Conservation (phyloP, 2,329 filamentous ascomycete species). For the Pochonia chlamydosporia region DNA sequence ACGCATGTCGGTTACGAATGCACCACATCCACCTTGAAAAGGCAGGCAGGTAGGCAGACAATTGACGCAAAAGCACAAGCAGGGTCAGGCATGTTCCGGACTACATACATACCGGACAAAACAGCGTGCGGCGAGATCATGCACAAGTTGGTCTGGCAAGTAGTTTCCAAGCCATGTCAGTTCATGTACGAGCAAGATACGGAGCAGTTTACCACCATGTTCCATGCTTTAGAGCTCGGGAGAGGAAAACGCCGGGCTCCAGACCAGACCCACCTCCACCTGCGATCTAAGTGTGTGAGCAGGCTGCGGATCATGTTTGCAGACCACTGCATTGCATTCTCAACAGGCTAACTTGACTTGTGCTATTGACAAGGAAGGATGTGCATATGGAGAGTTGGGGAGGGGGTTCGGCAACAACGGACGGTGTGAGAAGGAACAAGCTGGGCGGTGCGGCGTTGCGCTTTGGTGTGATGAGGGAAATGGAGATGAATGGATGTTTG, state of each 20-base stretch:
- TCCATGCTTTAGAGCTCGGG: not conserved
- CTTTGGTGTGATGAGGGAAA: not conserved
- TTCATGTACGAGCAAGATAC: constrained; percentile 1
- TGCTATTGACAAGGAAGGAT: not conserved
- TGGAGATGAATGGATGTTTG: not conserved
- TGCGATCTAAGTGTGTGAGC: constrained; percentile 2
- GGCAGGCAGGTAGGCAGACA: not conserved
- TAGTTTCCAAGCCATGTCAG: not conserved
- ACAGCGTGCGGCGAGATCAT: not conserved
- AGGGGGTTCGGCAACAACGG: not conserved
- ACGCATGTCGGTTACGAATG: not conserved
- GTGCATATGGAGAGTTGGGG: not conserved
- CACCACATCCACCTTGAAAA: not conserved
- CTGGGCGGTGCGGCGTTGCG: not conserved
- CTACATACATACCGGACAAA: not conserved
- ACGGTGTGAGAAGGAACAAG: not conserved
- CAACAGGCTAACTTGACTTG: not conserved
- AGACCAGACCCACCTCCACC: not conserved
- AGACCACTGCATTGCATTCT: not conserved
- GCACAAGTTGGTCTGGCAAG: not conserved
- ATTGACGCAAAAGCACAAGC: constrained; percentile 1
- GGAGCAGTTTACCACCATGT: not conserved
- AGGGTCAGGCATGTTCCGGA: constrained; percentile 5
- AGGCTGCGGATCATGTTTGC: constrained; percentile 5
- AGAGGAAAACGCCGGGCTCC: not conserved